Conservation (phyloP, 176 grass and related monocot species). For the Pontederia paniculata region DNA sequence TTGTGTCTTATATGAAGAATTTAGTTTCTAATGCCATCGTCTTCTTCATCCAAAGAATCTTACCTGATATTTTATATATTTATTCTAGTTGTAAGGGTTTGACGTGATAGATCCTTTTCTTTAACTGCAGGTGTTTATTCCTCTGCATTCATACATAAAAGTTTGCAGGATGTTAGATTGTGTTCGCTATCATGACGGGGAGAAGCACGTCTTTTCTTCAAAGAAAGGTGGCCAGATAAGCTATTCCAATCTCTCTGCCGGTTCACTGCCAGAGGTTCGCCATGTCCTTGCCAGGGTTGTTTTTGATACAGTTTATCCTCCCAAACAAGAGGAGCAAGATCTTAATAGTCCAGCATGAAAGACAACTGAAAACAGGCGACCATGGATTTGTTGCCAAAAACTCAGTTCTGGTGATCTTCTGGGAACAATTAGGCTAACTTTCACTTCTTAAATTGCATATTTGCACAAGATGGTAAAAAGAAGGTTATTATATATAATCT, state of each 20-base stretch:
- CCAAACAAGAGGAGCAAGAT: slow-evolving; percentile 27
- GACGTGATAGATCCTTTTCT: not conserved
- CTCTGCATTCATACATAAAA: slow-evolving; percentile 57
- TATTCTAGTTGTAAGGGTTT: not conserved
- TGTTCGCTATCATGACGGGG: slow-evolving; percentile 36
- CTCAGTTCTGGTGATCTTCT: too few species aligned
- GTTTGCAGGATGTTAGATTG: slow-evolving; percentile 62
- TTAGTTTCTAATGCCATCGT: not conserved
- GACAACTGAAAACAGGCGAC: not conserved
- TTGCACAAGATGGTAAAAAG: too few species aligned
- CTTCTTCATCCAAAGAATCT: not conserved
- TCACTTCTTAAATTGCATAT: too few species aligned
- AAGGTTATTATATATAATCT: too few species aligned
- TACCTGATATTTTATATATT: not conserved
- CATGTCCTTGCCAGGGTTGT: slow-evolving; percentile 70
- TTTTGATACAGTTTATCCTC: slow-evolving; percentile 78
- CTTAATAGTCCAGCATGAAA: slow-evolving; percentile 1
- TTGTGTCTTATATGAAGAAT: too few species aligned
- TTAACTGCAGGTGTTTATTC: slow-evolving; percentile 68
- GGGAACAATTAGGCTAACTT: too few species aligned
- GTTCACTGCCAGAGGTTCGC: slow-evolving; percentile 50
- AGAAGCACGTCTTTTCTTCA: slow-evolving; percentile 29
- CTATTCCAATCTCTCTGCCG: slow-evolving; percentile 36
- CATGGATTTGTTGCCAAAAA: too few species aligned
- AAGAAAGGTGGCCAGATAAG: slow-evolving; percentile 62